These are phyloP conservation scores for Pyrus hybrid DNA, from an alignment of 331 rosid genomes.

Conservation along the genomic window DNA sequence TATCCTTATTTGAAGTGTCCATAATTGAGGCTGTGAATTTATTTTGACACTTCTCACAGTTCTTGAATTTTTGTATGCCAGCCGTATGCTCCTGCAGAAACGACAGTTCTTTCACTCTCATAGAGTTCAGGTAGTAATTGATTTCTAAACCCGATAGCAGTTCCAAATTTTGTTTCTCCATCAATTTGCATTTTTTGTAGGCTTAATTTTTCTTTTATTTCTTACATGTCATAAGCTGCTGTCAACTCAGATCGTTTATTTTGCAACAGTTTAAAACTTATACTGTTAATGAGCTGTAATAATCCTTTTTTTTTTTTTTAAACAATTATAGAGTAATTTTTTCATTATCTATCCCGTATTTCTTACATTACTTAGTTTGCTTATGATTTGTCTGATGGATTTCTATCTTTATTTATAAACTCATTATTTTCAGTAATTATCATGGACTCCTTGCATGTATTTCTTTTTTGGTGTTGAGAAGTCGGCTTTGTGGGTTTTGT, in stretches of 20 bases:
- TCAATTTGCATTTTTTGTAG: not conserved
- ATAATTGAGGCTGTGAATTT: conserved; percentile 10
- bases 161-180: conserved; percentile 6
- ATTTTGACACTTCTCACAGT: conserved; percentile 6
- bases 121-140: conserved; percentile 80
- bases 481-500: not conserved
- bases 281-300: not conserved
- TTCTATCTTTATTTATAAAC: not conserved
- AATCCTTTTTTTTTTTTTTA: not conserved
- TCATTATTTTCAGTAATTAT: not conserved
- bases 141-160: conserved; percentile 8
- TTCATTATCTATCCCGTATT: not conserved
- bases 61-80: conserved; percentile 21
- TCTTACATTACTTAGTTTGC: not conserved
- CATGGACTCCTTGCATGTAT: not conserved
- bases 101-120: conserved; percentile 98
- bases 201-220: not conserved
- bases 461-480: not conserved
- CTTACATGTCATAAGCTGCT: not conserved
- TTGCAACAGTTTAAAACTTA: not conserved
- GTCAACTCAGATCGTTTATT: not conserved
- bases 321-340: not conserved
- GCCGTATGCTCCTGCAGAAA: conserved; percentile 86
- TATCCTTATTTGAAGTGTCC: conserved; percentile 7
- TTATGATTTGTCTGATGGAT: not conserved